Evolutionary conservation across 2,329 filamentous ascomycete genomes (phyloP).

Genomic region (Emergomyces pasteurianus): DNA sequence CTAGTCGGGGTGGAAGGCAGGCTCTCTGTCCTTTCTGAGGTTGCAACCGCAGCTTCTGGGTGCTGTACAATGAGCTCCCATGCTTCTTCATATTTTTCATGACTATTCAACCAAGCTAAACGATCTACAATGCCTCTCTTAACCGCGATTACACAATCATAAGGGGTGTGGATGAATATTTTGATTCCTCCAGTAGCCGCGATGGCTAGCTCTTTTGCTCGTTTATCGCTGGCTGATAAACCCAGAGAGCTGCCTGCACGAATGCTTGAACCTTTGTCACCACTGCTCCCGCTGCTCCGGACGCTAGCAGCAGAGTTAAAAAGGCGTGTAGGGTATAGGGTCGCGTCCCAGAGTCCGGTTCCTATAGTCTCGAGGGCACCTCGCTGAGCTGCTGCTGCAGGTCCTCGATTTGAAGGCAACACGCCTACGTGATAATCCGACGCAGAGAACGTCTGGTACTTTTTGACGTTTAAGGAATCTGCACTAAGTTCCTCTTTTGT

Average conservation of each 20-base stretch:
- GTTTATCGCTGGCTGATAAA: conserved; percentile 30
- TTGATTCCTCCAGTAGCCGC: conserved; percentile 51
- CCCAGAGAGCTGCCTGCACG: conserved; percentile 40
- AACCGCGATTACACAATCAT: conserved; percentile 87
- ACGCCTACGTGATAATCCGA: conserved; percentile 87
- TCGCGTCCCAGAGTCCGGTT: conserved; percentile 72
- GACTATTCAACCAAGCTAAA: conserved; percentile 72
- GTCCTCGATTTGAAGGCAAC: conserved; percentile 61
- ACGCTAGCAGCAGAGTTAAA: conserved; percentile 82
- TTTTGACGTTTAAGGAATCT: conserved; percentile 72
- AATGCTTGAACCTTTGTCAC: conserved; percentile 45
- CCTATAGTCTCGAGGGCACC: conserved; percentile 69
- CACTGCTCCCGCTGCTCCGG: conserved; percentile 41
- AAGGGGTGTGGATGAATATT: conserved; percentile 92
- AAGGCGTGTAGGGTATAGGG: conserved; percentile 72
- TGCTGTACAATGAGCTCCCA: conserved; percentile 86
- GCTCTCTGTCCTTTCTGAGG: conserved; percentile 24
- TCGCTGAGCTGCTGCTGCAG: conserved; percentile 51
- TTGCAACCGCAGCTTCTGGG: conserved; percentile 51
- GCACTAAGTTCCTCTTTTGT: conserved; percentile 76
- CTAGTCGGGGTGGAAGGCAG: conserved; percentile 21
- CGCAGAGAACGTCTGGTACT: conserved; percentile 73
- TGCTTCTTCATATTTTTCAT: conserved; percentile 66
- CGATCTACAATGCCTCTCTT: conserved; percentile 80
- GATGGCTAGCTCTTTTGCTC: conserved; percentile 34